Evolutionary conservation across 2,329 filamentous ascomycete species (phyloP).

Genomic region (Phaeomoniella chlamydospora): DNA sequence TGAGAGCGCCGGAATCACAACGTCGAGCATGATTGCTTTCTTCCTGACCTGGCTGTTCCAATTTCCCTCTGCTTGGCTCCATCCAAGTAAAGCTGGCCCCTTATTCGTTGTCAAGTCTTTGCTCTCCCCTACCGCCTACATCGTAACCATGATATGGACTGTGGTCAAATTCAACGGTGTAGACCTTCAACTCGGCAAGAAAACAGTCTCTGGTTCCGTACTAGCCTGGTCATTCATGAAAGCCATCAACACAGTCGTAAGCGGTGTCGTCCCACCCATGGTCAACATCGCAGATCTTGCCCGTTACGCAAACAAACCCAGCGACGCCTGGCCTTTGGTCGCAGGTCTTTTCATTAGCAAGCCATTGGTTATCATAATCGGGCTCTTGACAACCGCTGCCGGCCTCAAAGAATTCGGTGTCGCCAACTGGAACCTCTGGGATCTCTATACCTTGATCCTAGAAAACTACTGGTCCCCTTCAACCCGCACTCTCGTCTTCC

Average conservation of each 20-base stretch:
- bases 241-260: conserved; percentile 27
- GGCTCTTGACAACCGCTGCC: conserved; percentile 23
- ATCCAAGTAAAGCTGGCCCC: conserved; percentile 13
- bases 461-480: conserved; percentile 22
- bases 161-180: conserved; percentile 13
- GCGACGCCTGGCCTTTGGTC: conserved; percentile 18
- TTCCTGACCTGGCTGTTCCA: conserved; percentile 25
- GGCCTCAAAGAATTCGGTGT: conserved; percentile 18
- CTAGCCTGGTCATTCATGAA: conserved; percentile 22
- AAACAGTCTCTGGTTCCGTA: conserved; percentile 9
- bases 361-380: conserved; percentile 24
- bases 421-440: conserved; percentile 30
- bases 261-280: conserved; percentile 9
- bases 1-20: conserved; percentile 17
- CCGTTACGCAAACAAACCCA: conserved; percentile 11
- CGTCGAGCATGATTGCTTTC: conserved; percentile 19
- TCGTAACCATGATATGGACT: conserved; percentile 20
- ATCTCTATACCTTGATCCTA: conserved; percentile 25
- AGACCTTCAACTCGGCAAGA: conserved; percentile 8
- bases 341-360: conserved; percentile 22
- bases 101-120: conserved; percentile 15
- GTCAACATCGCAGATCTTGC: conserved; percentile 11
- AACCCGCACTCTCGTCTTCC: conserved; percentile 24
- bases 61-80: conserved; percentile 23
- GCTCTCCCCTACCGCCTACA: conserved; percentile 13